phyloP scores from a whole-genome alignment of 305 asterid species.

The Euphrasia arctica region DNA sequence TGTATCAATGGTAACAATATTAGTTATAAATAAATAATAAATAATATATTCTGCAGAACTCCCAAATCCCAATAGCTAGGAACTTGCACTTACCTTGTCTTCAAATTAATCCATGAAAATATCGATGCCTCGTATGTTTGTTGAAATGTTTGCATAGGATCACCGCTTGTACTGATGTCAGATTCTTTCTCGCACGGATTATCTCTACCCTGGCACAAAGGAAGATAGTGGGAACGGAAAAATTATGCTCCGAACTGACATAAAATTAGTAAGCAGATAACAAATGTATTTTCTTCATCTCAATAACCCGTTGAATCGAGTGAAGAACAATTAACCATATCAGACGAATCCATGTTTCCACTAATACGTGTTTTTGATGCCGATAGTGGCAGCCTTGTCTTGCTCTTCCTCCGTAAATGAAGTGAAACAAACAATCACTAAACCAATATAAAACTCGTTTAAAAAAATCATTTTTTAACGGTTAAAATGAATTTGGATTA shows the following conservation, averaged over 20 bases:
- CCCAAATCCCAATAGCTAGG: no score
- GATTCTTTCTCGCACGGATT: constrained; percentile 48
- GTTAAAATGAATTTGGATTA: constrained; percentile 8
- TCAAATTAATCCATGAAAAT: constrained; percentile 86
- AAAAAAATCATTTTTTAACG: constrained; percentile 11
- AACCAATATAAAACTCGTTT: constrained; percentile 24
- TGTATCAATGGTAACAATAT: constrained; percentile 27
- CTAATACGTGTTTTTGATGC: constrained; percentile 48
- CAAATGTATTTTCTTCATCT: not conserved
- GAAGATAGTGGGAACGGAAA: not conserved
- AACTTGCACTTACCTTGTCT: constrained; percentile 59
- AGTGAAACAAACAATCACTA: constrained; percentile 85
- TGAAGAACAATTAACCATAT: constrained; percentile 43
- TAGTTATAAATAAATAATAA: constrained; percentile 9
- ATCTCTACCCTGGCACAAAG: constrained; percentile 54
- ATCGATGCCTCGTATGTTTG: constrained; percentile 69
- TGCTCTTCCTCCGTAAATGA: constrained; percentile 56
- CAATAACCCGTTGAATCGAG: not conserved
- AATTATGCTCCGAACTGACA: constrained; percentile 10
- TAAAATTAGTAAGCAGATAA: not conserved
- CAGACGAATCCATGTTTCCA: constrained; percentile 63
- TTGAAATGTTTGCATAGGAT: constrained; percentile 71
- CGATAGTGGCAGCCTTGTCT: constrained; percentile 47
- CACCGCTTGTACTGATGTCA: constrained; percentile 79
- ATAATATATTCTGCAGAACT: not conserved